A percentile compares a stretch with the other conserved stretches of the same genome.
phyloP scores from a whole-genome alignment of 176 grass and related monocot genomes.

The Hsuehochloa calcarea region DNA sequence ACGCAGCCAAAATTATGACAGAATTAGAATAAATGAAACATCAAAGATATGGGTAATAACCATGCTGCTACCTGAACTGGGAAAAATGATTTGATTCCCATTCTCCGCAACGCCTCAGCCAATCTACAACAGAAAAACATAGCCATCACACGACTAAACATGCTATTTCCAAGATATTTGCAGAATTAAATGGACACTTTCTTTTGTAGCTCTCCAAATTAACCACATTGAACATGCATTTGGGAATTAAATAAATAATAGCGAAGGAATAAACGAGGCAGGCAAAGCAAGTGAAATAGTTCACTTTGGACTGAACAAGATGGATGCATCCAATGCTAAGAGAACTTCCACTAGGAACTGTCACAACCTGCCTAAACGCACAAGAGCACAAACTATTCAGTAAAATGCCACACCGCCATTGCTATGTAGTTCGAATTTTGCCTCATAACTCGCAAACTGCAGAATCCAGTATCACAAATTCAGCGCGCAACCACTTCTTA shows the following conservation, averaged over 20 bases:
- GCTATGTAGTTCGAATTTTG: too few relatives aligned
- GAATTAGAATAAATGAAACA: slow-evolving; percentile 17
- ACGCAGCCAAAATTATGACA: slow-evolving; percentile 9
- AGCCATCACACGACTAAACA: background rate
- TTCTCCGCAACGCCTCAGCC: slow-evolving; percentile 54
- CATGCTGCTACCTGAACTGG: slow-evolving; percentile 77
- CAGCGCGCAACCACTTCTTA: background rate
- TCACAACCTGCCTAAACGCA: background rate
- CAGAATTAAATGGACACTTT: background rate
- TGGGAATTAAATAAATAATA: background rate
- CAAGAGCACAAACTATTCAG: background rate
- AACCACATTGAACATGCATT: background rate
- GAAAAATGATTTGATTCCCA: slow-evolving; percentile 75
- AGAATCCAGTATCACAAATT: background rate
- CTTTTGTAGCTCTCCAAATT: background rate
- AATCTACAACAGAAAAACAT: slow-evolving; percentile 49
- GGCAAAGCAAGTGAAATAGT: background rate
- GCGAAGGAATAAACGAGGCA: background rate
- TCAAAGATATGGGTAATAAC: slow-evolving; percentile 4
- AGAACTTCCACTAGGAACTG: background rate
- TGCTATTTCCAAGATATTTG: background rate
- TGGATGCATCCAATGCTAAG: background rate
- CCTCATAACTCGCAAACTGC: background rate
- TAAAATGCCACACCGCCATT: background rate
- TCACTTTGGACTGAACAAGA: background rate